Evolutionary conservation across 306 rosid genomes (phyloP), one percentile per base, ranked within the genome.

Genomic region (Trifolium subterraneum): DNA sequence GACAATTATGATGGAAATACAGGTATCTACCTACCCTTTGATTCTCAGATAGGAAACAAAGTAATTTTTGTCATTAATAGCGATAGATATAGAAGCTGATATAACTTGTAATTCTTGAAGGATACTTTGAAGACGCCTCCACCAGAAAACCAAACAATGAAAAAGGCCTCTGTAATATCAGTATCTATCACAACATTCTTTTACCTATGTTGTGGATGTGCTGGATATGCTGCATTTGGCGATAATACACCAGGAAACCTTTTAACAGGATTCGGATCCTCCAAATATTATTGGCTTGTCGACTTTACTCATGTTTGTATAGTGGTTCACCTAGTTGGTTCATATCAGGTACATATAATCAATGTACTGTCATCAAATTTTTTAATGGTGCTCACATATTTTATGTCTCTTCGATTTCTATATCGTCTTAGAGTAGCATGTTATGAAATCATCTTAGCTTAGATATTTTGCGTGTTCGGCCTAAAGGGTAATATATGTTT

Each of bases 91-190:
- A 63, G 23, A 58, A 41, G 60, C 77, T 72, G 48, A 79, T 20
- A 19, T 72, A 38, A 62, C 25, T 44, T 77, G 60, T 44, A 62
- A 75, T 79, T 65, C 16, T 44, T 84, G 78, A 79, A 93, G 98
- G 97, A 93, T 87, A 93, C 97, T 31, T 73, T 93, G 86, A 93
- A 87, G 85, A 71, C 94, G 3, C 89, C 96, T 50, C 98, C 97
- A 68, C 88, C 96, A 0, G 98, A 91, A 83, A 86, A 85, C 76
- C 77, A 80, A 78, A 82, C 83, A 16, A 86, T 77, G 88, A 92
- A 74, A 81, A 92, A 86, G 82, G 97, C 96, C 27, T 67, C 93
- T 4, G 45, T 65, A 31, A 78, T 85, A 61, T 80, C 91, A 9
- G 73, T 86, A 6, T 0, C 51, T 0, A 3, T 88, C 41, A 86